Conservation (phyloP, 768 basidiomycete genomes). For the Tylopilus plumbeoviolaceoides region DNA sequence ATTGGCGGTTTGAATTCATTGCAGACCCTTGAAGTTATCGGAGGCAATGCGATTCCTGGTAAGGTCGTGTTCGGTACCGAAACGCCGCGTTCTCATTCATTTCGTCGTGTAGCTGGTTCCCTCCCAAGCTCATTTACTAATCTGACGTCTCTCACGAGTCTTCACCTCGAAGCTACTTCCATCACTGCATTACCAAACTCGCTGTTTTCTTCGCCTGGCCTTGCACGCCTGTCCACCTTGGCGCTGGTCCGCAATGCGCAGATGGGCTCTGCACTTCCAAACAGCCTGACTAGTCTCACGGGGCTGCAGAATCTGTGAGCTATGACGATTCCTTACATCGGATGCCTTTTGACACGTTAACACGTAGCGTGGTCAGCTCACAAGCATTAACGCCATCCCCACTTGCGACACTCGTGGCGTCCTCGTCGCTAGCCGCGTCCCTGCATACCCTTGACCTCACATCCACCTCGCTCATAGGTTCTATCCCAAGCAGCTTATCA, state of each 20-base stretch:
- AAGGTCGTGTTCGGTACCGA: conserved; percentile 9
- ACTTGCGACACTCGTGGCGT: conserved; percentile 30
- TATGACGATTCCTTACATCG: not conserved
- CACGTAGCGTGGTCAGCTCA: conserved; percentile 33
- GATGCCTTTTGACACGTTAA: conserved; percentile 3
- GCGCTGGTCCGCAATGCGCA: conserved; percentile 38
- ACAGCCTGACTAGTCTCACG: conserved; percentile 28
- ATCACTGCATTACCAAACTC: conserved; percentile 34
- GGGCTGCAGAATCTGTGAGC: conserved; percentile 39
- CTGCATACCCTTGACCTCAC: conserved; percentile 38
- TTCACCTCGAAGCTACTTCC: conserved; percentile 40
- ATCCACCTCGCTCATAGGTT: conserved; percentile 36
- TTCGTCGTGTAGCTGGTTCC: conserved; percentile 34
- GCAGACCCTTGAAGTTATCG: conserved; percentile 36
- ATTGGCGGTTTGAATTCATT: conserved; percentile 38
- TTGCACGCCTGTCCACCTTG: conserved; percentile 34
- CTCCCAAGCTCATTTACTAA: conserved; percentile 38
- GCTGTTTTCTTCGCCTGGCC: conserved; percentile 30
- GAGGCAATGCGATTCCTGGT: conserved; percentile 42
- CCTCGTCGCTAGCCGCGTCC: conserved; percentile 30
- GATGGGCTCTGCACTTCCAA: conserved; percentile 37
- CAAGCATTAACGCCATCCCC: conserved; percentile 33
- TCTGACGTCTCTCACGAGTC: conserved; percentile 34
- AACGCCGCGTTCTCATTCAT: not conserved
- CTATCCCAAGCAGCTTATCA: conserved; percentile 33